Percentiles rank a stretch among this genome's conserved stretches.
phyloP scores from a whole-genome alignment of 2,329 filamentous ascomycete genomes.

The Geosmithia morbida region DNA sequence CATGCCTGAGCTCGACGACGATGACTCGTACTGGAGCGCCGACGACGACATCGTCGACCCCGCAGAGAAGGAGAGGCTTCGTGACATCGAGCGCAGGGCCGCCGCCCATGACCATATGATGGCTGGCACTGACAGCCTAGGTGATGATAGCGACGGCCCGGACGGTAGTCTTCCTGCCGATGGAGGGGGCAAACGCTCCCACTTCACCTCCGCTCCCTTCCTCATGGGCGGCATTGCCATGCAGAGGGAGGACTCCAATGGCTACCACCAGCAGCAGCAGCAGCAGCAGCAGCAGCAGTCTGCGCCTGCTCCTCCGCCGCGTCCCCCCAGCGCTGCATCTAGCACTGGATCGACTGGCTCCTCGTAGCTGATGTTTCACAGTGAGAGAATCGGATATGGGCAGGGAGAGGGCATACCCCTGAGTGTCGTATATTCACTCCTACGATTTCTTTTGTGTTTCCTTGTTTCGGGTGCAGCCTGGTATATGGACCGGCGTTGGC shows the following conservation, averaged over 20 bases:
- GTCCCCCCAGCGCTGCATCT: slow-evolving; percentile 23
- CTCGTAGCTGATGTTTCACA: slow-evolving; percentile 1
- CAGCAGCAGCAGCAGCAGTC: slow-evolving; percentile 9
- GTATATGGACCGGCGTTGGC: background rate
- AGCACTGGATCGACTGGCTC: slow-evolving; percentile 26
- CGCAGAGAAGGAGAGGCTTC: slow-evolving; percentile 41
- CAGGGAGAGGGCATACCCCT: background rate
- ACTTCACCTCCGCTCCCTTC: no score
- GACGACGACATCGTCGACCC: slow-evolving; percentile 50
- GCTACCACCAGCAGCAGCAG: slow-evolving; percentile 4
- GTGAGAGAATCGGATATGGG: slow-evolving; percentile 8
- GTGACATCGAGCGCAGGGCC: slow-evolving; percentile 31
- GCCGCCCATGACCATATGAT: slow-evolving; percentile 17
- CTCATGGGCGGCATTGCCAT: slow-evolving; percentile 23
- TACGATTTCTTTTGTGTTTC: background rate
- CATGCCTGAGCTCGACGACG: slow-evolving; percentile 43
- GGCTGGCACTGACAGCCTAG: slow-evolving; percentile 11
- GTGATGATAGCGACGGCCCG: slow-evolving; percentile 16
- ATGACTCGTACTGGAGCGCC: slow-evolving; percentile 48
- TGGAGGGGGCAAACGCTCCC: slow-evolving; percentile 3
- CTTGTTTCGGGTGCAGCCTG: background rate
- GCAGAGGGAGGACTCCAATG: slow-evolving; percentile 18
- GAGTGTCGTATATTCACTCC: background rate
- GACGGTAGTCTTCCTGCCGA: slow-evolving; percentile 6
- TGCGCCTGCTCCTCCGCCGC: slow-evolving; percentile 15